A percentile compares a stretch with the other conserved stretches of the same genome.
Evolutionary conservation across 345 rosid genomes (phyloP).

Genomic region (Rhodomyrtus tomentosa): DNA sequence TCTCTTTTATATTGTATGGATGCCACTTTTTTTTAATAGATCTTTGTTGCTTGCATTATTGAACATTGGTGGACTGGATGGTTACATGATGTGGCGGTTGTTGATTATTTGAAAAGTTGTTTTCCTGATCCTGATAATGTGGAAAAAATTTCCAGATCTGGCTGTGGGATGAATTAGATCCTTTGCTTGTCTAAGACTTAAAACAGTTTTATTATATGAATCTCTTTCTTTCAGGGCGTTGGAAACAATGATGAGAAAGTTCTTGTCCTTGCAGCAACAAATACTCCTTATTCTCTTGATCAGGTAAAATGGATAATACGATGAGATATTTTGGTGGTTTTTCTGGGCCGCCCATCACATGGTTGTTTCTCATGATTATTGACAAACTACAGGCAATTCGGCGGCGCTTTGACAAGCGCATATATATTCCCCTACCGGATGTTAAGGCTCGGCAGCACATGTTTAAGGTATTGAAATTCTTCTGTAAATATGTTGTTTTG

Average conservation of each 20-base stretch:
- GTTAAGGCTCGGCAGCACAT: conserved; percentile 84
- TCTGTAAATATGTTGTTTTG: background rate
- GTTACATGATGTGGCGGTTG: background rate
- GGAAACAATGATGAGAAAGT: conserved; percentile 83
- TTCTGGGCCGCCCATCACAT: background rate
- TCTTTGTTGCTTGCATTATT: background rate
- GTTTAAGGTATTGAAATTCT: conserved; percentile 51
- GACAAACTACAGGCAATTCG: conserved; percentile 62
- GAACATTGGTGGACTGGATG: background rate
- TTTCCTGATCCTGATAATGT: background rate
- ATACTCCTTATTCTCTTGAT: conserved; percentile 89
- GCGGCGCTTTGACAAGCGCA: conserved; percentile 93
- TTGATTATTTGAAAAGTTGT: background rate
- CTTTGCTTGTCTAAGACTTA: background rate
- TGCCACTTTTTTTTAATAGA: background rate
- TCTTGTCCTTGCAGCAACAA: conserved; percentile 92
- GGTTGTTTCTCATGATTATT: background rate
- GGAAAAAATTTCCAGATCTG: background rate
- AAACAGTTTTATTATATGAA: background rate
- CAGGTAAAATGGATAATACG: conserved; percentile 31
- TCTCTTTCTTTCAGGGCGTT: conserved; percentile 46
- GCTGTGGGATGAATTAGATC: background rate
- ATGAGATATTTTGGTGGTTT: background rate
- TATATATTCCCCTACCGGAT: conserved; percentile 93
- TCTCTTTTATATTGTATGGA: background rate